A percentile compares a stretch with the other conserved stretches of the same genome.
These are phyloP conservation scores for Santalum album DNA, from an alignment of 164 flowering plant genomes.

Conservation along the genomic window DNA sequence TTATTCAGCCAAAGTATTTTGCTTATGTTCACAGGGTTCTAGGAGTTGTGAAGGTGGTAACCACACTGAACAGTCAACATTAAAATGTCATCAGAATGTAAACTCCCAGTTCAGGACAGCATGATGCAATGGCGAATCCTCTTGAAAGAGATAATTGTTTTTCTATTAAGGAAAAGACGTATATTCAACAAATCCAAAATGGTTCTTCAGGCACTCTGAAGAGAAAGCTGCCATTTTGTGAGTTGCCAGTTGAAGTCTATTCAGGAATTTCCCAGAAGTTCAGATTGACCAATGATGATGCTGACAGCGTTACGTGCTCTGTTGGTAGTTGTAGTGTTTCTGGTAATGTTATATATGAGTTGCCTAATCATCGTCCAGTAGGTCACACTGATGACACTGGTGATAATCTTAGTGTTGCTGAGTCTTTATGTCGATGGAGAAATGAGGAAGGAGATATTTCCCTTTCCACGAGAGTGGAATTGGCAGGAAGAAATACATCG, in stretches of 20 bases:
- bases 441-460: slow-evolving; percentile 26
- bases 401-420: slow-evolving; percentile 48
- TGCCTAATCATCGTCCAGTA: slow-evolving; percentile 13
- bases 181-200: slow-evolving; percentile 15
- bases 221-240: slow-evolving; percentile 29
- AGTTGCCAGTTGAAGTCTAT: slow-evolving; percentile 12
- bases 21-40: slow-evolving; percentile 30
- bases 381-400: slow-evolving; percentile 30
- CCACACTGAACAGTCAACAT: slow-evolving; percentile 7
- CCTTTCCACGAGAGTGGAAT: slow-evolving; percentile 32
- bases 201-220: slow-evolving; percentile 27
- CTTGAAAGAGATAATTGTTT: slow-evolving; percentile 9
- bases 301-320: slow-evolving; percentile 46
- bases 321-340: slow-evolving; percentile 78
- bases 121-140: slow-evolving; percentile 11
- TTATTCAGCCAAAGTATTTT: slow-evolving; percentile 3
- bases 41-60: slow-evolving; percentile 21
- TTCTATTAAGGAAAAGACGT: slow-evolving; percentile 8
- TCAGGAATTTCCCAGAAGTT: slow-evolving; percentile 20
- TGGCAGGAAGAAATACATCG: slow-evolving; percentile 54
- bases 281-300: slow-evolving; percentile 31
- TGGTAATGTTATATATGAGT: slow-evolving; percentile 22
- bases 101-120: slow-evolving; percentile 9
- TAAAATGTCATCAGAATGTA: slow-evolving; percentile 12
- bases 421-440: slow-evolving; percentile 40